Conservation (phyloP, 345 rosid genomes). For the Linum usitatissimum region DNA sequence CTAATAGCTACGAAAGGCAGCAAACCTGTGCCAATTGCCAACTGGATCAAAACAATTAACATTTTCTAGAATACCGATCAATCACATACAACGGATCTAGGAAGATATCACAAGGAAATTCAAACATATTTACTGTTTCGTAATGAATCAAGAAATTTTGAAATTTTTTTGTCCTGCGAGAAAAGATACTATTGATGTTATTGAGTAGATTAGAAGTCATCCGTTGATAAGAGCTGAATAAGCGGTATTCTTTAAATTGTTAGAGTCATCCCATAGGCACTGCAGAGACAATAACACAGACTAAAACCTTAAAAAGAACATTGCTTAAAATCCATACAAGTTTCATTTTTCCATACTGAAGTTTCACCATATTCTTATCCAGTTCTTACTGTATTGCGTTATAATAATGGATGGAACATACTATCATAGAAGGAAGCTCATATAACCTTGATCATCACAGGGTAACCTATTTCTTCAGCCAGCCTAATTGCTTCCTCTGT, state of each 20-base stretch:
- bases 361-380: neutral
- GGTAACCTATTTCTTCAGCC: slow-evolving; percentile 80
- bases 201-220: neutral
- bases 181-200: neutral
- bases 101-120: neutral
- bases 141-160: neutral
- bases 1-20: neutral
- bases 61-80: neutral
- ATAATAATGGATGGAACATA: neutral
- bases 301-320: no score
- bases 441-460: slow-evolving; percentile 94
- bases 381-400: neutral
- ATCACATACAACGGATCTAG: neutral
- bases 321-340: neutral
- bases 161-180: neutral
- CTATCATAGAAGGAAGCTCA: slow-evolving; percentile 1
- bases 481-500: slow-evolving; percentile 87
- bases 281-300: no score
- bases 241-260: neutral
- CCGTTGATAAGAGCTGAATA: neutral
- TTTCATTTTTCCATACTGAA: neutral
- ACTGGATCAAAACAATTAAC: neutral
- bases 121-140: neutral
- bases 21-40: neutral
- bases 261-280: neutral